Evolutionary conservation across 352 stramenopile species (phyloP), one percentile per base, ranked within the genome.

Genomic region (Phytophthora cactorum): DNA sequence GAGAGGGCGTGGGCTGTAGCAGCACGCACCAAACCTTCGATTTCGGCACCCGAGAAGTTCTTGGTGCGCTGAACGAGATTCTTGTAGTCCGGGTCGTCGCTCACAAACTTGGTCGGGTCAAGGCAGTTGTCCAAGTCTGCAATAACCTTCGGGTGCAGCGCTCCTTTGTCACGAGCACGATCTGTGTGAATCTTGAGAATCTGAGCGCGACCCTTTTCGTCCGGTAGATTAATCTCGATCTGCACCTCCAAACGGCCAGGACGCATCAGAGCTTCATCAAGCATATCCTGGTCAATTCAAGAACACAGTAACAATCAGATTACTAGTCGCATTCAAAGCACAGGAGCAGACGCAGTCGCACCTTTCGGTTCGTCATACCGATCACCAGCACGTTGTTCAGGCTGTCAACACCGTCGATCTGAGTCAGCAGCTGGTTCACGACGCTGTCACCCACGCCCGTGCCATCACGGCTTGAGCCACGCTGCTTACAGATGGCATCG

Each of bases 381-480:
- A 99, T 99, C 36, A 99, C 86, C 12, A 99, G 79, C 61, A 99
- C 97, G 84, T 99, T 99, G 77, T 99, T 99, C 22, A 99, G 83
- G 29, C 94, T 98, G 77, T 99, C 97, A 41, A 99, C 98, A 74
- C 98, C 98, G 84, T 99, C 98, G 70, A 99, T 99, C 79, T 99
- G 99, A 34, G 96, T 98, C 38, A 99, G 85, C 27, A 99, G 76
- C 85, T 99, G 98, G 76, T 99, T 99, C 56, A 99, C 98, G 14
- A 99, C 97, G 11, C 88, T 98, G 77, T 99, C 97, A 28, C 89
- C 91, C 28, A 99, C 97, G 44, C 97, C 97, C 3, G 97, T 99
- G 54, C 97, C 88, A 70, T 98, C 96, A 43, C 88, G 86, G 51
- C 84, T 93, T 49, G 81, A 90, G 54, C 98, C 98, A 78, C 98